These are phyloP conservation scores for Plantago coronopus DNA, from an alignment of 305 asterid genomes.

Conservation along the genomic window DNA sequence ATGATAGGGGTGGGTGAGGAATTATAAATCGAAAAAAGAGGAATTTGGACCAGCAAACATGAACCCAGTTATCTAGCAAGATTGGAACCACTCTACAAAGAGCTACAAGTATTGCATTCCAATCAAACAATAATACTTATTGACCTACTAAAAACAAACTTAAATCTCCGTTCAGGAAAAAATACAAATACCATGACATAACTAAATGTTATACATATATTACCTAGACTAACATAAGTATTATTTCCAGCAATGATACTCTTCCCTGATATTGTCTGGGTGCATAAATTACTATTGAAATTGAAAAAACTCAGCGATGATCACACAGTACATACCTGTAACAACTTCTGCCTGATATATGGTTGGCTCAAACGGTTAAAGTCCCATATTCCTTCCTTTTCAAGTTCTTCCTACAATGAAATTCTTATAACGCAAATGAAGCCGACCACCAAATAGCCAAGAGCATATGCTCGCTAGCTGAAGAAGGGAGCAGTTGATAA, in stretches of 20 bases:
- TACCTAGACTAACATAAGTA: background rate
- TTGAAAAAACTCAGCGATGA: constrained; percentile 1
- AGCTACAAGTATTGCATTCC: background rate
- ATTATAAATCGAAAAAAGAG: background rate
- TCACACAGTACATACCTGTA: constrained; percentile 43
- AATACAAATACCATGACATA: background rate
- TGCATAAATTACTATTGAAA: no score
- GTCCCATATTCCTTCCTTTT: constrained; percentile 95
- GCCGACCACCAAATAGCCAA: background rate
- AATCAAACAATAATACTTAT: background rate
- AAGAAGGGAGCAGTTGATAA: background rate
- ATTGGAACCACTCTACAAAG: background rate
- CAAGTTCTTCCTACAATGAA: constrained; percentile 79
- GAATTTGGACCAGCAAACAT: background rate
- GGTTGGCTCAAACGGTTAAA: constrained; percentile 85
- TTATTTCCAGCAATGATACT: no score
- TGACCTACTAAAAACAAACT: background rate
- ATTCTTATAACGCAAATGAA: constrained; percentile 10
- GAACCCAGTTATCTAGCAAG: background rate
- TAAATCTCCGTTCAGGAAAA: background rate
- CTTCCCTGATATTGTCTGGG: no score
- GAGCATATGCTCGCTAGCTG: background rate
- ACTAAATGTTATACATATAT: background rate
- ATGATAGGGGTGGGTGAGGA: background rate
- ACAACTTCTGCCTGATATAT: constrained; percentile 45